These are phyloP conservation scores for Acacia melanoxylon DNA, from an alignment of 306 rosid genomes.

Conservation along the genomic window DNA sequence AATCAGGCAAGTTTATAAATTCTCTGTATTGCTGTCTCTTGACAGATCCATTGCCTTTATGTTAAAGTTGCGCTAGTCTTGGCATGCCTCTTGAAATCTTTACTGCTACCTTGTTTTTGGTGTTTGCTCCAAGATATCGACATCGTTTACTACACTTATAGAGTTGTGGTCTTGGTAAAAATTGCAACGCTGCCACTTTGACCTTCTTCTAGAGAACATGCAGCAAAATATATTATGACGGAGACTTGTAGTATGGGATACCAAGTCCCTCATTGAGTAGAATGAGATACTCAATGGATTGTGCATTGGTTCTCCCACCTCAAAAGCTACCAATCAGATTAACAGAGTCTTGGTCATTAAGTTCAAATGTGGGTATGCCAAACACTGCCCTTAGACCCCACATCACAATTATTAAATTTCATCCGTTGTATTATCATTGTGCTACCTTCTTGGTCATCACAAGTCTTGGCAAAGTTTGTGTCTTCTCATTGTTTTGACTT, in stretches of 20 bases:
- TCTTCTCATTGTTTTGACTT: conserved; percentile 8
- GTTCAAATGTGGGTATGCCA: conserved; percentile 24
- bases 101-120: background rate
- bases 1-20: conserved; percentile 73
- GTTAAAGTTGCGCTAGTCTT: conserved; percentile 9
- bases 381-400: background rate
- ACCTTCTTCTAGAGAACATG: background rate
- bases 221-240: background rate
- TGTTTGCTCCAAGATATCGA: background rate
- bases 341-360: background rate
- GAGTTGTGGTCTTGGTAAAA: conserved; percentile 4
- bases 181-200: background rate
- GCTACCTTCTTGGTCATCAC: conserved; percentile 1
- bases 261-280: too few species aligned
- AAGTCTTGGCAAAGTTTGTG: conserved; percentile 14
- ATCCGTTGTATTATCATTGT: background rate
- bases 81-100: conserved; percentile 20
- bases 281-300: too few species aligned
- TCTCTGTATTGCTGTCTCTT: conserved; percentile 4
- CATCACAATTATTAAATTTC: background rate
- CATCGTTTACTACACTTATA: background rate
- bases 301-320: too few species aligned
- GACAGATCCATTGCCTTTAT: conserved; percentile 8
- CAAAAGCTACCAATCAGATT: background rate
- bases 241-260: too few species aligned